phyloP scores from a whole-genome alignment of 1,139 yeast species.

The Pichia sp. region DNA sequence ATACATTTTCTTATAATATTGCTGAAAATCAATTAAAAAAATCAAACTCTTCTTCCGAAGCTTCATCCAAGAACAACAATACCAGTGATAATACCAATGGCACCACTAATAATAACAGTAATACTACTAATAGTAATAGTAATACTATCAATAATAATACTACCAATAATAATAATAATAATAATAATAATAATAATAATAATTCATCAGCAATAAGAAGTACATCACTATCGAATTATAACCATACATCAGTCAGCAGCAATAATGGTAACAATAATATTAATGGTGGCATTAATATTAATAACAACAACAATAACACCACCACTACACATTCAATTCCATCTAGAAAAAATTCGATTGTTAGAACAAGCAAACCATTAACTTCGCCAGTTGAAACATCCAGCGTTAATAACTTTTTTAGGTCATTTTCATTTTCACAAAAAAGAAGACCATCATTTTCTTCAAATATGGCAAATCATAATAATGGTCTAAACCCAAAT shows the following conservation, averaged over 20 bases:
- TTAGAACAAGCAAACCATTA: slow-evolving; percentile 30
- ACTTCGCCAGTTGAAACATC: slow-evolving; percentile 31
- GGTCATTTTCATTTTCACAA: slow-evolving; percentile 29
- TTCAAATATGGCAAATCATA: slow-evolving; percentile 1
- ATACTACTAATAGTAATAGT: background rate
- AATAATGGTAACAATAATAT: background rate
- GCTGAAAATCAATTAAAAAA: background rate
- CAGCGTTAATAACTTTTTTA: slow-evolving; percentile 28
- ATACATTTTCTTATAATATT: slow-evolving; percentile 2
- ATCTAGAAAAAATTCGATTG: slow-evolving; percentile 23
- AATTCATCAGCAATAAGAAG: slow-evolving; percentile 5
- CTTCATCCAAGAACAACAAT: background rate
- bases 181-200: no score
- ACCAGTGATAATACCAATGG: no score
- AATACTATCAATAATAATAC: no score
- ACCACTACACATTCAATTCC: background rate
- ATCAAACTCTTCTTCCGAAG: background rate
- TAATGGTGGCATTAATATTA: slow-evolving; percentile 5
- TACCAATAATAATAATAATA: no score
- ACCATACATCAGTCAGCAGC: background rate
- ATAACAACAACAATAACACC: background rate
- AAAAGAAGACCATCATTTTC: slow-evolving; percentile 16
- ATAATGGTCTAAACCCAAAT: background rate
- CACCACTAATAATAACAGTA: no score
- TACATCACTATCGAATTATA: background rate